Evolutionary conservation across 176 grass and related monocot genomes (phyloP).

Genomic region (Zea luxurians): DNA sequence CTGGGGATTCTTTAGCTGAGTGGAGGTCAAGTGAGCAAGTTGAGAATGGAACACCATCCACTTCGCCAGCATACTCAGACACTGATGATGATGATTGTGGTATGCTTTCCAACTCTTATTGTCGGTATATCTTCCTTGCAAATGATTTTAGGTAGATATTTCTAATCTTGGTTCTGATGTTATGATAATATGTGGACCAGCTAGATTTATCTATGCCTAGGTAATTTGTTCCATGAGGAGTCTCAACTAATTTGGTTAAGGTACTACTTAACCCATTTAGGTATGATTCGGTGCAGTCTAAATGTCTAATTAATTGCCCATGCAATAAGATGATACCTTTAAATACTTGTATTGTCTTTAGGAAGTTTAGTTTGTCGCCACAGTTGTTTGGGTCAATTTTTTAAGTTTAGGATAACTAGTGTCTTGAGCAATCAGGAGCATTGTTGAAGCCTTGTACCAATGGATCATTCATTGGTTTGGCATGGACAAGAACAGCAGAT

Average conservation of each 20-base stretch:
- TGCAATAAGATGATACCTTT: not conserved
- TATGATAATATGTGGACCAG: not conserved
- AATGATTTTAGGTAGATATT: conserved; percentile 15
- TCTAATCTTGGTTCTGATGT: not conserved
- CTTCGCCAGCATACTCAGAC: conserved; percentile 86
- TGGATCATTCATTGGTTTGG: not conserved
- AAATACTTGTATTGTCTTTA: not conserved
- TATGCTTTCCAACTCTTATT: conserved; percentile 44
- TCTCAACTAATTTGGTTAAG: conserved; percentile 17
- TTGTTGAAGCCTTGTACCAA: not conserved
- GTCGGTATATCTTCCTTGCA: not conserved
- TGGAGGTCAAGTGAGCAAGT: conserved; percentile 91
- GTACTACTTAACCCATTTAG: not conserved
- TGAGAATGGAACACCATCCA: conserved; percentile 91
- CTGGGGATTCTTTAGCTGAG: conserved; percentile 71
- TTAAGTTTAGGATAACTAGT: not conserved
- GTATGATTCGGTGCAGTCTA: conserved; percentile 1
- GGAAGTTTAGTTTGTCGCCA: not conserved
- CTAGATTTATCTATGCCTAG: not conserved
- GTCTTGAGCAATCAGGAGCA: conserved; percentile 8
- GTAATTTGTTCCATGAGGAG: conserved; percentile 1
- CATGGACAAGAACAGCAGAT: not conserved
- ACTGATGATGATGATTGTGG: conserved; percentile 84
- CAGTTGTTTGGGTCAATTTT: not conserved
- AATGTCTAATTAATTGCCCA: not conserved